Evolutionary conservation across 768 basidiomycete genomes (phyloP).

Genomic region (Rubroboletus satanas): DNA sequence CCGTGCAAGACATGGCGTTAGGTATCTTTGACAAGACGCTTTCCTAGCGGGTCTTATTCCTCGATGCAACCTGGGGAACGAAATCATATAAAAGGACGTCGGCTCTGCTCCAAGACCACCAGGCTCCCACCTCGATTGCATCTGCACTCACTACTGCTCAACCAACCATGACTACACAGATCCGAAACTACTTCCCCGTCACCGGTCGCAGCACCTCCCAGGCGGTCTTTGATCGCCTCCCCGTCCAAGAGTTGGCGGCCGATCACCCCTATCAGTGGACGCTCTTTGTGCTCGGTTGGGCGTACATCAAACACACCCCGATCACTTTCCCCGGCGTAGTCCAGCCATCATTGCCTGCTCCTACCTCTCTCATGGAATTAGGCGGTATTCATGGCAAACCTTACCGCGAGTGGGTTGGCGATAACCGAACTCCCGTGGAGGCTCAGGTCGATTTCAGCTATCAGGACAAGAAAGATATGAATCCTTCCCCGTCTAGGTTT

Average conservation of each 20-base stretch:
- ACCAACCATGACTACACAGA: not conserved
- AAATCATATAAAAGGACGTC: constrained; percentile 5
- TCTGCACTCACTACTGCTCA: not conserved
- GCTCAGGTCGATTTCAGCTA: constrained; percentile 15
- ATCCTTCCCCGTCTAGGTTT: constrained; percentile 25
- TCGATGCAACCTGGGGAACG: not conserved
- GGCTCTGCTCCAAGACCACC: not conserved
- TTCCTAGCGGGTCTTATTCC: not conserved
- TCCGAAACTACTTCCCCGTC: constrained; percentile 18
- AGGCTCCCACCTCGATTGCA: not conserved
- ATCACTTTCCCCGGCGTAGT: constrained; percentile 13
- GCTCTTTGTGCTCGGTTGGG: constrained; percentile 25
- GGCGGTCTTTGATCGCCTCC: constrained; percentile 19
- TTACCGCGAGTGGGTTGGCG: constrained; percentile 24
- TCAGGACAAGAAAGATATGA: constrained; percentile 23
- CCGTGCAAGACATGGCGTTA: not conserved
- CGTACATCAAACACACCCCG: constrained; percentile 9
- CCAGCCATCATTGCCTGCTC: constrained; percentile 6
- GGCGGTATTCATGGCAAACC: constrained; percentile 25
- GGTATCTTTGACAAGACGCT: not conserved
- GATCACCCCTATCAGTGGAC: constrained; percentile 26
- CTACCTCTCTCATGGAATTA: constrained; percentile 22
- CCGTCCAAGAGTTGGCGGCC: constrained; percentile 17
- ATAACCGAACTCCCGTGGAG: constrained; percentile 15
- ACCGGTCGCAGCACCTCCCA: constrained; percentile 16